Evolutionary conservation across 257 asterid genomes (phyloP), one percentile per base, ranked within the genome.

Genomic region (Datura wrightii): DNA sequence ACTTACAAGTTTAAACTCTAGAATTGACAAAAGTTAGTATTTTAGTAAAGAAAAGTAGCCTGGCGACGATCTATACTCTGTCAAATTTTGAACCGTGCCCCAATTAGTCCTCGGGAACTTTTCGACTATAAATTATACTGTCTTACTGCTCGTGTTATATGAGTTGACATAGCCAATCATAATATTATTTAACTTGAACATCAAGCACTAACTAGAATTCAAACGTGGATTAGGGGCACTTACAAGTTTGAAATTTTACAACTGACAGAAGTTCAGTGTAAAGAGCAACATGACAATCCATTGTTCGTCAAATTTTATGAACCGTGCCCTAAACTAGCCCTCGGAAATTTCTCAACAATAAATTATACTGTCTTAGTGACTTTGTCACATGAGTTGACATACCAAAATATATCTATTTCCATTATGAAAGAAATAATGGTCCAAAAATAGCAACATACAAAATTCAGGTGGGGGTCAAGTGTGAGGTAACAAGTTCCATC

Each of bases 401-500:
- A 79, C 52, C 6, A 11, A 37, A 52, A 16, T 24, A 48, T 11
- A 74, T 11, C 0, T 48, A 74, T 3, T 48, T 24, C 44, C 50
- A 50, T 55, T 31, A 34, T 65, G 34, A 15, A 24, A 18, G 6
- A 24, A 74, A 59, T 62, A 13, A 46, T 31, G 4, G 4, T 11
- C 34, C 56, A 53, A 48, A 46, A 11, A 13, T 48, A 62, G 79
- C 58, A 78, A 84, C 79, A 84, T 36, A 85, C 86, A 79, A 39
- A 66, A 44, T 14, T 83, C 18, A 55, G 86, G 88, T 82, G 86
- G 85, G 66, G 71, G 44, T 48, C 13, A 74, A 10, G 31, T 36
- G 80, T 87, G 82, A 85, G 84, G 84, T 85, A 79, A 36, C 65
- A 81, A 84, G 90, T 88, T 81, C 85, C 87, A 88, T 82, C 70